Percentiles rank a stretch among this genome's conserved stretches.
Evolutionary conservation across 306 rosid genomes (phyloP).

Genomic region (Lagenaria siceraria): DNA sequence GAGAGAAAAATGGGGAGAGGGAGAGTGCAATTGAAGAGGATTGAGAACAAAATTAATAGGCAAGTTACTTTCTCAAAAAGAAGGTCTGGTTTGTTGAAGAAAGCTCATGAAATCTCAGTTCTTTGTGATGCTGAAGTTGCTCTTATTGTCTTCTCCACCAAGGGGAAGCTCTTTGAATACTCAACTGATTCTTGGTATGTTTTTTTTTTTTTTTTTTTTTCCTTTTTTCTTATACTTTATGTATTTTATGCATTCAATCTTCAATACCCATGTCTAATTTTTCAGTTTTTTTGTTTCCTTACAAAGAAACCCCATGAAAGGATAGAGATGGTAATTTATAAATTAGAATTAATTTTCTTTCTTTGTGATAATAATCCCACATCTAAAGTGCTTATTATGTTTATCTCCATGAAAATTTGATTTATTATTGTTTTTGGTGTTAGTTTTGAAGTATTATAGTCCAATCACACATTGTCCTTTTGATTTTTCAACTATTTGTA

Average conservation of each 20-base stretch:
- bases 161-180: constrained; percentile 69
- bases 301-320: too few species aligned
- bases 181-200: constrained; percentile 62
- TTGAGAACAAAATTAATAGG: constrained; percentile 85
- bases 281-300: neutral
- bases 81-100: constrained; percentile 73
- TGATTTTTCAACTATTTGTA: neutral
- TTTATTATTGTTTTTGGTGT: neutral
- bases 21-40: constrained; percentile 78
- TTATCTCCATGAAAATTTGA: neutral
- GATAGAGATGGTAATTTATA: too few species aligned
- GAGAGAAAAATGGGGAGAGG: constrained; percentile 59
- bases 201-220: neutral
- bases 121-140: constrained; percentile 94
- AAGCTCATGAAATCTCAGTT: constrained; percentile 81
- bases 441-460: neutral
- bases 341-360: neutral
- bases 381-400: neutral
- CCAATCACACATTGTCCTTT: neutral
- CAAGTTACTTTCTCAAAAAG: constrained; percentile 92
- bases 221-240: neutral
- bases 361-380: neutral
- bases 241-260: neutral
- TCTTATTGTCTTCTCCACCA: constrained; percentile 70
- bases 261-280: neutral